These are phyloP conservation scores for Nephelium lappaceum DNA, from an alignment of 345 rosid species.

Conservation along the genomic window DNA sequence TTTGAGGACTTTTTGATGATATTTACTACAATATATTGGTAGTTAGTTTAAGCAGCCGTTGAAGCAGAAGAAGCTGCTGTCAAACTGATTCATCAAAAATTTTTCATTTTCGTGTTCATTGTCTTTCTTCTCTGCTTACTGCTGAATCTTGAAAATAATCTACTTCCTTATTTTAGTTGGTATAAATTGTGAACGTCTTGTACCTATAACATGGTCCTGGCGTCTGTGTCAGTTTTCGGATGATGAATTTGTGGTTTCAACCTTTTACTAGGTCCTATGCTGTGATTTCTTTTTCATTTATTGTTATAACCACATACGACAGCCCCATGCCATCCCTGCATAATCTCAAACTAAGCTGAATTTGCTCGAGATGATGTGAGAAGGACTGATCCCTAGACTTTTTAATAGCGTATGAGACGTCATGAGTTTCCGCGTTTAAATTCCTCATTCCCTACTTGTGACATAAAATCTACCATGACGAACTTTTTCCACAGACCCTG, in stretches of 20 bases:
- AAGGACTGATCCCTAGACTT: not conserved
- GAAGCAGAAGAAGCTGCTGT: not conserved
- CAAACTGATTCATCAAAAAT: not conserved
- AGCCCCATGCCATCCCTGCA: too few species aligned
- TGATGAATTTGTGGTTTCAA: conserved; percentile 5
- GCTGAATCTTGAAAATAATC: not conserved
- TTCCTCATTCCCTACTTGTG: not conserved
- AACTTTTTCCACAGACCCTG: too few species aligned
- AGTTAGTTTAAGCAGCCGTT: not conserved
- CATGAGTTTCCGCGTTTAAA: not conserved
- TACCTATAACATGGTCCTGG: not conserved
- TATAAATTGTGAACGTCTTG: not conserved
- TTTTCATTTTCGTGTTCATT: not conserved
- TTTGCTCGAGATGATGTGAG: not conserved
- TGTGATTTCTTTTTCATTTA: not conserved
- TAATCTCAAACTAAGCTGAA: too few species aligned
- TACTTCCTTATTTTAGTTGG: not conserved
- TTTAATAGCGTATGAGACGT: too few species aligned
- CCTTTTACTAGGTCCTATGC: too few species aligned
- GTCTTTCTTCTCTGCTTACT: not conserved
- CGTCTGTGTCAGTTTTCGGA: not conserved
- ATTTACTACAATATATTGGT: not conserved
- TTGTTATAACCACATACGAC: not conserved
- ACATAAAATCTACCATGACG: too few species aligned
- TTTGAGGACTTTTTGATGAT: not conserved